A percentile compares a stretch with the other conserved stretches of the same genome.
These are phyloP conservation scores for Hippophae gyantsensis DNA, from an alignment of 306 rosid genomes.

Conservation along the genomic window DNA sequence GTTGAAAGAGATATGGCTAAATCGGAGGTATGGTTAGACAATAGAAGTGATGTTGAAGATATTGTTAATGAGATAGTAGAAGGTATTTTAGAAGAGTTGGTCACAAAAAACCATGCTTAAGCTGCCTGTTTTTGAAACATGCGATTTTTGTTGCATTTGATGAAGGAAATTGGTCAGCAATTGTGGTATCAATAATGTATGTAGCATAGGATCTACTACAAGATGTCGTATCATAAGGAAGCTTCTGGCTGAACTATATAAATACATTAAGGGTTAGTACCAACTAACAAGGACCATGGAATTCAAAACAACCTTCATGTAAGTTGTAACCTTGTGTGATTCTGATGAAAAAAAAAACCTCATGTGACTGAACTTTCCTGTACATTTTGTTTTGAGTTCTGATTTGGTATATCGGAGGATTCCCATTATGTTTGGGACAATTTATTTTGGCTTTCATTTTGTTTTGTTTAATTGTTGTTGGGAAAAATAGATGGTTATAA, in stretches of 20 bases:
- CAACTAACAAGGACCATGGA: too few species aligned
- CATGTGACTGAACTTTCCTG: too few species aligned
- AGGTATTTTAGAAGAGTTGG: slow-evolving; percentile 40
- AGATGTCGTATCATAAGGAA: background rate
- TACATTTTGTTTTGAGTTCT: too few species aligned
- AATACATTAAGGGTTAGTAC: background rate
- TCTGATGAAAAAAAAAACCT: too few species aligned
- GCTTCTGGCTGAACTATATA: background rate
- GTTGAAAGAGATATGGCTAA: slow-evolving; percentile 36
- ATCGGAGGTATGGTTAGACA: slow-evolving; percentile 45
- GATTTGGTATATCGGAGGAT: too few species aligned
- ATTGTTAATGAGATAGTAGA: slow-evolving; percentile 33
- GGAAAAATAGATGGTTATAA: too few species aligned
- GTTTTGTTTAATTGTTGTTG: too few species aligned
- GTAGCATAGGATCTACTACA: background rate
- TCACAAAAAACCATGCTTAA: slow-evolving; percentile 42
- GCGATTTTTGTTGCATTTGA: background rate
- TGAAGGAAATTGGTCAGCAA: background rate
- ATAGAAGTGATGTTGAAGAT: slow-evolving; percentile 31
- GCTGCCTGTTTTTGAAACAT: slow-evolving; percentile 18
- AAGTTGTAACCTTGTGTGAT: too few species aligned
- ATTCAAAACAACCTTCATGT: too few species aligned
- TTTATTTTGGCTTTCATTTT: too few species aligned
- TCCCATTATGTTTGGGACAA: too few species aligned
- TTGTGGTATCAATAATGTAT: background rate